A percentile compares a stretch with the other conserved stretches of the same genome.
Conservation (phyloP, 495 filamentous ascomycete species). For the Oidiodendron maius region DNA sequence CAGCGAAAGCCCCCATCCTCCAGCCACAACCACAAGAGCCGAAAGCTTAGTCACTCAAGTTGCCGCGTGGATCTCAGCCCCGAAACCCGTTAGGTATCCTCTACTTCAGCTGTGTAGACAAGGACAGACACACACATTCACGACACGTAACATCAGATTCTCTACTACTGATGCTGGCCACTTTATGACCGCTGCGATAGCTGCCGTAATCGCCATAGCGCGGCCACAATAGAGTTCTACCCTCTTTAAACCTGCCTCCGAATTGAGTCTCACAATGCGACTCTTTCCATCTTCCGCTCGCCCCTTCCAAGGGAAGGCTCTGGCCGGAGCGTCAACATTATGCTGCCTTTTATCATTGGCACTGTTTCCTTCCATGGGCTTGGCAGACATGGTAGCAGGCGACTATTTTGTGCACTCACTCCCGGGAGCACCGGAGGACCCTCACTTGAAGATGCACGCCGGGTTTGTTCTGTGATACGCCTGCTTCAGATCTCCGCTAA, state of each 20-base stretch:
- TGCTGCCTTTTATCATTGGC: slow-evolving; percentile 15
- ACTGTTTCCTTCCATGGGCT: slow-evolving; percentile 3
- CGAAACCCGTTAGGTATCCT: no score
- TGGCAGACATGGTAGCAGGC: slow-evolving; percentile 53
- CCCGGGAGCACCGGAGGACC: slow-evolving; percentile 78
- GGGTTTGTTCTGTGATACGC: slow-evolving; percentile 54
- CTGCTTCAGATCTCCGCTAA: neutral
- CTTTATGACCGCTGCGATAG: neutral
- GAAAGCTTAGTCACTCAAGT: no score
- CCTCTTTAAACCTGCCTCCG: neutral
- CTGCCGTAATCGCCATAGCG: neutral
- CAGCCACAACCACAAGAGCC: no score
- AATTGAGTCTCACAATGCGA: slow-evolving; percentile 20
- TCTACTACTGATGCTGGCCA: neutral
- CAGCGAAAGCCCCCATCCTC: no score
- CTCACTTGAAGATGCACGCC: slow-evolving; percentile 93
- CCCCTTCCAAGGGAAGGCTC: neutral
- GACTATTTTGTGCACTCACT: slow-evolving; percentile 86
- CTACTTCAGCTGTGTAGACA: no score
- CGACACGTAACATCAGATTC: no score
- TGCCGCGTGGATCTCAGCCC: no score
- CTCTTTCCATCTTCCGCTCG: slow-evolving; percentile 9
- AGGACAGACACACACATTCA: no score
- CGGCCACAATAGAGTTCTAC: neutral
- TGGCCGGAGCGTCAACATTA: neutral